These are phyloP conservation scores for Prunus armeniaca DNA, from an alignment of 306 rosid species.

Conservation along the genomic window DNA sequence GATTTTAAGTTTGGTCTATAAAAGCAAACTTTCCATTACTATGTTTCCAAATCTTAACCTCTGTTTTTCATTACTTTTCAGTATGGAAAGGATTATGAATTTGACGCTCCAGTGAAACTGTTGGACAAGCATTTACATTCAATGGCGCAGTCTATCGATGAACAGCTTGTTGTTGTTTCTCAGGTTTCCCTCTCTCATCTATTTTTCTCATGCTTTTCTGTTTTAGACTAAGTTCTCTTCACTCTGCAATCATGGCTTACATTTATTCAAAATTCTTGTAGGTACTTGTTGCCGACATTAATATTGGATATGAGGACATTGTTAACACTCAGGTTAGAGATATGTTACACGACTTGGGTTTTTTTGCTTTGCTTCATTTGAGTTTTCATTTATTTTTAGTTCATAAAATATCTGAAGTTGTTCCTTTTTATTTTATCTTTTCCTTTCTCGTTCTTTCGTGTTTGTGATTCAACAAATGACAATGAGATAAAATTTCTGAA, in stretches of 20 bases:
- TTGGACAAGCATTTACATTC: conserved; percentile 80
- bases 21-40: neutral
- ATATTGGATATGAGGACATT: conserved; percentile 79
- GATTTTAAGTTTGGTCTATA: neutral
- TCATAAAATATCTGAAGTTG: neutral
- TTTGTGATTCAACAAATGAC: neutral
- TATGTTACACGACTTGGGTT: neutral
- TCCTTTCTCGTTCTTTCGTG: neutral
- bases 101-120: conserved; percentile 76
- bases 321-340: conserved; percentile 68
- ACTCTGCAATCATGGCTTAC: conserved; percentile 5
- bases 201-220: neutral
- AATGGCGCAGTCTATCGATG: conserved; percentile 66
- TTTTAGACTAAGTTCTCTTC: conserved; percentile 1
- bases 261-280: conserved; percentile 26
- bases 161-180: conserved; percentile 74
- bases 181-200: conserved; percentile 44
- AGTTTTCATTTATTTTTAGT: neutral
- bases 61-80: conserved; percentile 30
- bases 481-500: neutral
- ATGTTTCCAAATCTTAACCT: neutral
- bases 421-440: neutral
- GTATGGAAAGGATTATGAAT: conserved; percentile 82
- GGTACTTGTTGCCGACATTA: conserved; percentile 86
- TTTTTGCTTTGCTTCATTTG: neutral